Conservation (phyloP, 345 rosid genomes). For the Durio zibethinus region DNA sequence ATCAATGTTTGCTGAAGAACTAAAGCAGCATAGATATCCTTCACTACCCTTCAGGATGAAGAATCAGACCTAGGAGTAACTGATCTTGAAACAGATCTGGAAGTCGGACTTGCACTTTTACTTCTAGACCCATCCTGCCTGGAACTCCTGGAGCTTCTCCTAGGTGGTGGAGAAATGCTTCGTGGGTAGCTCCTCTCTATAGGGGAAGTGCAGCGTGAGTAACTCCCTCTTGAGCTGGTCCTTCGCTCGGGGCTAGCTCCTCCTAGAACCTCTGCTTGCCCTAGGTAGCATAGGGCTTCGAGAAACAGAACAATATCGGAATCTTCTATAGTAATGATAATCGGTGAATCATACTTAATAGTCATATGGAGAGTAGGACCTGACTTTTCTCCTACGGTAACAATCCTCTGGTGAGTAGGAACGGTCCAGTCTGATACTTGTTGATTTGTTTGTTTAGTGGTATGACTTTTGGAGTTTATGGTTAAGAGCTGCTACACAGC, state of each 20-base stretch:
- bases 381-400: slow-evolving; percentile 17
- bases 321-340: slow-evolving; percentile 18
- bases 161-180: slow-evolving; percentile 34
- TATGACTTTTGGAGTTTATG: slow-evolving; percentile 56
- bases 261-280: slow-evolving; percentile 18
- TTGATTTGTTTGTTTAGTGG: slow-evolving; percentile 71
- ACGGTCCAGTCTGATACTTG: slow-evolving; percentile 42
- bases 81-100: slow-evolving; percentile 65
- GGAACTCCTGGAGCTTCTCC: slow-evolving; percentile 22
- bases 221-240: slow-evolving; percentile 37
- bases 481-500: slow-evolving; percentile 95
- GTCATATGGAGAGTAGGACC: slow-evolving; percentile 28
- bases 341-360: slow-evolving; percentile 3
- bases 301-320: slow-evolving; percentile 24
- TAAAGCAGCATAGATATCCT: neutral
- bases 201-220: slow-evolving; percentile 42
- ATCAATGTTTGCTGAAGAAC: neutral
- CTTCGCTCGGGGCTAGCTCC: slow-evolving; percentile 32
- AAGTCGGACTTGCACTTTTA: slow-evolving; percentile 35
- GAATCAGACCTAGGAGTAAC: slow-evolving; percentile 43
- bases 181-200: slow-evolving; percentile 25
- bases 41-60: slow-evolving; percentile 15
- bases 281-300: slow-evolving; percentile 17
- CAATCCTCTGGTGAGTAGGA: slow-evolving; percentile 38
- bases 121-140: slow-evolving; percentile 14